Base-by-base conservation (phyloP, 2,329 filamentous ascomycete genomes). In the Exophiala bonariae region DNA sequence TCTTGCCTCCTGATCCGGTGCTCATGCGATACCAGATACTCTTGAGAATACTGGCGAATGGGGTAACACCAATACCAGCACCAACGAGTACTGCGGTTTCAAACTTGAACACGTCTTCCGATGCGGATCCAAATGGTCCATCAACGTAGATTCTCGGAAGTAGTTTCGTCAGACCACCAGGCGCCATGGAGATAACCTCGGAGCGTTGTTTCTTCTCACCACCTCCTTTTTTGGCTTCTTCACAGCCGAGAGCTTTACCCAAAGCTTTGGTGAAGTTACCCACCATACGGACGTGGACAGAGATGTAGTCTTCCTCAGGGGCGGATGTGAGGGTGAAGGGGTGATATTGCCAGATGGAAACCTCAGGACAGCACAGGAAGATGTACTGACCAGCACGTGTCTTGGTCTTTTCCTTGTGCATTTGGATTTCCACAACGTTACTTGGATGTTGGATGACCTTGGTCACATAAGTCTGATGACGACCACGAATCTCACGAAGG, bases 381-480 rank as follows among this genome's bases (percentile, higher is more conserved):
- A 95, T 92, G 72, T 93, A 93, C 77, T 77, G 59, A 41, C 89
- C 89, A 16, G 88, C 86, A 42, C 80, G 78, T 3, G 87, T 89
- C 75, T 85, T 89, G 35, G 87, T 91, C 69, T 89, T 75, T 63
- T 91, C 87, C 70, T 93, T 93, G 77, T 92, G 91, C 73, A 95
- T 90, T 72, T 93, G 89, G 52, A 95, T 91, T 70, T 95, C 89
- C 66, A 87, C 87, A 14, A 95, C 89, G 61, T 90, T 89, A 74
- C 86, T 89, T 6, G 88, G 88, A 66, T 95, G 88, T 72, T 93
- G 88, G 56, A 95, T 85, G 54, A 95, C 89, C 72, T 93, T 93
- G 55, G 86, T 89, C 50, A 95, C 87, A 65, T 86, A 89, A 13
- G 88, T 92, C 77, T 86, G 89, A 74, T 92, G 87, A 19, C 83